These are phyloP conservation scores for Euptelea pleiosperma DNA, from an alignment of 164 flowering plant genomes.

Conservation along the genomic window DNA sequence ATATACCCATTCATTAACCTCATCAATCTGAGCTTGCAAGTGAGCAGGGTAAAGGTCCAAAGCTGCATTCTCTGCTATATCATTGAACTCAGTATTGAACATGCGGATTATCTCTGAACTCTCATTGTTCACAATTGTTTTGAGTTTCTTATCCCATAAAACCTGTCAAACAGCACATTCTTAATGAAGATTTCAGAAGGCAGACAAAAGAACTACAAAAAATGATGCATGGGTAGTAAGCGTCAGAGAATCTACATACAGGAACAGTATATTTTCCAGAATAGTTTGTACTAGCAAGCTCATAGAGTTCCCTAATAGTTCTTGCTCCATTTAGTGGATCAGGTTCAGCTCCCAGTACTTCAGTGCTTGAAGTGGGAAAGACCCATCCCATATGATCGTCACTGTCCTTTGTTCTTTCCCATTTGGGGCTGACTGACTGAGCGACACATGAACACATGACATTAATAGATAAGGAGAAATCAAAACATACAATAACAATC, in stretches of 20 bases:
- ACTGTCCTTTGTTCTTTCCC: constrained; percentile 77
- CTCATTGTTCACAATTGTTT: constrained; percentile 88
- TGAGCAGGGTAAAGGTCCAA: constrained; percentile 81
- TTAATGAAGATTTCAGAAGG: not conserved
- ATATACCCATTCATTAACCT: constrained; percentile 81
- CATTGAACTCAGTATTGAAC: constrained; percentile 86
- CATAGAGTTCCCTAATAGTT: constrained; percentile 72
- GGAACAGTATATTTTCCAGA: constrained; percentile 91
- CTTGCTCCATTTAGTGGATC: constrained; percentile 74
- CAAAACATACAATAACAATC: not conserved
- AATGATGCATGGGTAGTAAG: not conserved
- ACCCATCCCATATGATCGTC: constrained; percentile 99
- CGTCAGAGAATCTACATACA: constrained; percentile 35
- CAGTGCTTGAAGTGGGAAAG: constrained; percentile 59
- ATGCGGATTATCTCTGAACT: constrained; percentile 89
- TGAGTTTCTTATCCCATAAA: constrained; percentile 89
- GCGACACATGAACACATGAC: not conserved
- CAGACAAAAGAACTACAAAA: not conserved
- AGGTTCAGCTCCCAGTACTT: constrained; percentile 79
- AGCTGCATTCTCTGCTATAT: constrained; percentile 66
- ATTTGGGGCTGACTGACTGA: constrained; percentile 79
- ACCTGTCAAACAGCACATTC: constrained; percentile 41
- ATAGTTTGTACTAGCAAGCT: constrained; percentile 80
- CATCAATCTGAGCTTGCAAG: constrained; percentile 59
- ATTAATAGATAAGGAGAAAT: not conserved